Evolutionary conservation across 2,329 filamentous ascomycete genomes (phyloP).

Genomic region (Fusarium sp.): DNA sequence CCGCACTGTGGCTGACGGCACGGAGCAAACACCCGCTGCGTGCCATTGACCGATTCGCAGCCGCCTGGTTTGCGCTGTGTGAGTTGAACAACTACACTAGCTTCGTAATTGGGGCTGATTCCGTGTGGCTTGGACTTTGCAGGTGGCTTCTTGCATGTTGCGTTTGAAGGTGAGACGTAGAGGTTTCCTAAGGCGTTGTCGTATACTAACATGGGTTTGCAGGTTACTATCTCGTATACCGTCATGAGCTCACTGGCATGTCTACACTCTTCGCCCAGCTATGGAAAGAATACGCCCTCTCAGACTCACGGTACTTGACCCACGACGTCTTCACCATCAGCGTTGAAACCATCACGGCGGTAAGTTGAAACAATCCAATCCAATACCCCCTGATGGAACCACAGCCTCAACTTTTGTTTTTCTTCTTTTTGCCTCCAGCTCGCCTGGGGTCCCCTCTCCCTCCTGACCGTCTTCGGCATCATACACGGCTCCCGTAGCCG

Average conservation of each 20-base stretch:
- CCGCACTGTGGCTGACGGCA: slow-evolving; percentile 42
- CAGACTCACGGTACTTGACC: slow-evolving; percentile 88
- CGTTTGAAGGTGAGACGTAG: slow-evolving; percentile 77
- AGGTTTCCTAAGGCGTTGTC: neutral
- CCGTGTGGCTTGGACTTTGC: neutral
- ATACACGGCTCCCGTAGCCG: slow-evolving; percentile 56
- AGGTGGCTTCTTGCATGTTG: slow-evolving; percentile 79
- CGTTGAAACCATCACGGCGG: slow-evolving; percentile 80
- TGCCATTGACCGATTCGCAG: slow-evolving; percentile 54
- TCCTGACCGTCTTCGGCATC: slow-evolving; percentile 61
- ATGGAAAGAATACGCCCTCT: slow-evolving; percentile 93
- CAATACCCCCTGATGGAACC: neutral
- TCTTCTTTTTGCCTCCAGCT: slow-evolving; percentile 49
- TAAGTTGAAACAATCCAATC: neutral
- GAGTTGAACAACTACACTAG: slow-evolving; percentile 4
- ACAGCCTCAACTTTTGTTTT: neutral
- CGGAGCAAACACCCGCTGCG: slow-evolving; percentile 37
- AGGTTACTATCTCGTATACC: slow-evolving; percentile 83
- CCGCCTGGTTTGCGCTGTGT: slow-evolving; percentile 69
- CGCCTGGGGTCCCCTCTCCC: slow-evolving; percentile 70
- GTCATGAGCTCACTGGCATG: slow-evolving; percentile 71
- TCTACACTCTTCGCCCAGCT: slow-evolving; percentile 84
- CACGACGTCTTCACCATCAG: slow-evolving; percentile 87
- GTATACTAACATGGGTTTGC: neutral
- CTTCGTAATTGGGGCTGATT: neutral